Evolutionary conservation across 768 basidiomycete genomes (phyloP).

Genomic region (Agaricus sinodeliciosus): DNA sequence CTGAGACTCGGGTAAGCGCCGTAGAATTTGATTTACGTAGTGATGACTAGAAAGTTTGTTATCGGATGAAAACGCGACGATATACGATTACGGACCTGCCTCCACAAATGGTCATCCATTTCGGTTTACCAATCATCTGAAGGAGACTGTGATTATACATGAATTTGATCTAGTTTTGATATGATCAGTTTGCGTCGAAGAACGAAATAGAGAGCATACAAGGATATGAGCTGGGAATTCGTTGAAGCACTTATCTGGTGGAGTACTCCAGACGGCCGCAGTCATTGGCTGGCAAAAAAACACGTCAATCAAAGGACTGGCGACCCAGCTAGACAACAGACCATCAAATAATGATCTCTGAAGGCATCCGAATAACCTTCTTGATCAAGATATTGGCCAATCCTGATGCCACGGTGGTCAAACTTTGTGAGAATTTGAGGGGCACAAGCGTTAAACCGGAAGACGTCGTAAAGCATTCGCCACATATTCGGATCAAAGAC

Average conservation of each 20-base stretch:
- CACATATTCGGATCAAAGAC: constrained; percentile 62
- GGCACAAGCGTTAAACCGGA: constrained; percentile 69
- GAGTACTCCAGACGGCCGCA: constrained; percentile 75
- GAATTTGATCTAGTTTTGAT: constrained; percentile 47
- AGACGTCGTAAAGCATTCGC: constrained; percentile 64
- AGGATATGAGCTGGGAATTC: constrained; percentile 69
- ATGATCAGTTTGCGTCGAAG: background rate
- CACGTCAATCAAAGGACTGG: background rate
- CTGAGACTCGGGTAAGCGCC: constrained; percentile 41
- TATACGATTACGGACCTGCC: constrained; percentile 45
- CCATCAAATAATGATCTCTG: constrained; percentile 69
- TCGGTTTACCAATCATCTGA: constrained; percentile 62
- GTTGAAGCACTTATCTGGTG: constrained; percentile 59
- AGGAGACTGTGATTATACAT: constrained; percentile 71
- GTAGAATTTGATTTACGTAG: constrained; percentile 63
- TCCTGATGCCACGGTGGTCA: constrained; percentile 38
- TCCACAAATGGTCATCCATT: constrained; percentile 67
- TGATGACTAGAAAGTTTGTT: constrained; percentile 32
- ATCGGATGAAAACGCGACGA: background rate
- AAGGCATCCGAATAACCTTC: constrained; percentile 65
- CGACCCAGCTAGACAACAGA: constrained; percentile 23
- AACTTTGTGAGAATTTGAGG: constrained; percentile 34
- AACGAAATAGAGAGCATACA: constrained; percentile 22
- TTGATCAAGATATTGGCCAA: constrained; percentile 53
- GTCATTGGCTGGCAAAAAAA: constrained; percentile 57